Evolutionary conservation across 352 stramenopile genomes (phyloP), one percentile per base, ranked within the genome.

Genomic region (Globisporangium emineosum): DNA sequence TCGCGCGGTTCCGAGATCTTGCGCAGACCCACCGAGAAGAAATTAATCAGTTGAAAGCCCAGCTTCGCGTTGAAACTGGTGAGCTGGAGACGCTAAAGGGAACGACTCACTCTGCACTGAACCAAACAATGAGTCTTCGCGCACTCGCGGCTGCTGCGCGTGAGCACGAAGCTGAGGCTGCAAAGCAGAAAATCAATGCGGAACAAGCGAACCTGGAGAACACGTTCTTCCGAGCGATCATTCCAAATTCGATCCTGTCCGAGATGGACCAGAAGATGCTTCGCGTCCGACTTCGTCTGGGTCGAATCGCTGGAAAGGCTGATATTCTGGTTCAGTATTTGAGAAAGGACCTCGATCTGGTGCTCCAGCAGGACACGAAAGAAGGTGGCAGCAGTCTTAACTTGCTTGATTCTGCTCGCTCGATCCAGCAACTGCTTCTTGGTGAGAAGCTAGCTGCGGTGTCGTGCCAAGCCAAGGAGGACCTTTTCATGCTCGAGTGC

Each of bases 191-290:
- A 49, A 84, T 93, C 51, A 75, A 84, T 21, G 75, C 79, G 3
- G 77, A 91, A 35, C 79, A 90, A 55, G 78, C 82, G 8, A 75
- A 74, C 7, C 49, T 92, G 6, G 86, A 94, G 55, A 88, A 87
- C 50, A 69, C 77, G 0, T 93, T 89, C 49, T 68, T 91, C 49
- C 78, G 82, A 32, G 74, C 81, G 23, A 69, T 91, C 13, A 70
- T 95, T 19, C 86, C 86, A 5, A 88, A 43, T 42, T 79, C 83
- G 17, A 88, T 95, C 35, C 82, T 95, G 27, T 83, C 80, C 0
- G 84, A 93, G 52, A 78, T 75, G 23, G 86, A 95, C 54, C 78
- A 90, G 33, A 88, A 86, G 60, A 72, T 91, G 57, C 73, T 94
- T 21, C 81, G 80, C 10, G 77, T 91, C 15, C 86, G 86, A 19